Evolutionary conservation across 2,329 filamentous ascomycete genomes (phyloP), one percentile per base, ranked within the genome.

Genomic region (Alternaria atra): DNA sequence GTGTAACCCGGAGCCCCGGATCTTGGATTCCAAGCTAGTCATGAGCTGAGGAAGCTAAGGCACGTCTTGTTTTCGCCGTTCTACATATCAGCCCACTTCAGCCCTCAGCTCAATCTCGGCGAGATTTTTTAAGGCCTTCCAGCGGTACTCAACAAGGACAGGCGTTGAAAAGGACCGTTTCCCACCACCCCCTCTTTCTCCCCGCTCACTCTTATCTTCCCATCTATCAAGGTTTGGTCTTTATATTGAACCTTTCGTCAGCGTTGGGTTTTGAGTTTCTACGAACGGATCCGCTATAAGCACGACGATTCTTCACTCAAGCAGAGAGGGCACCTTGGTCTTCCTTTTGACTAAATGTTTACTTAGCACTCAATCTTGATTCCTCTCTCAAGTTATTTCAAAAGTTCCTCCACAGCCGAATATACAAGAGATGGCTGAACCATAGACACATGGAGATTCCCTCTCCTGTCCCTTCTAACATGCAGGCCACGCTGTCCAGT

Each of bases 401-500:
- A 35, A 50, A n/a, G 34, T 25, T 13, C 35, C 39, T 32, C 39
- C 37, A 53, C 56, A 44, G 51, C 39, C 51, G 51, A 44, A 53
- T 53, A 15, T 53, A 53, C 51, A 53, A 42, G 29, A 44, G 40
- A 44, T 53, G 51, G 51, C 51, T 34, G 29, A 23, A 34, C 46
- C 46, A 35, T 50, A 25, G 30, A 44, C 37, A 34, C 34, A 30
- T 35, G 47, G 34, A 44, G 10, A 27, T 25, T 29, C 37, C n/a
- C 43, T 35, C 30, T 30, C 35, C 29, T 37, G 12, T 34, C 30
- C 47, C 42, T 5, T 20, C 35, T 46, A 1, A 4, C 42, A 47
- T 9, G 12, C 50, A 12, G 13, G 51, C 39, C 32, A 51, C 58
- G 39, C 58, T 56, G 47, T 42, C 52, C 46, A 60, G 52, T 46